phyloP scores from a whole-genome alignment of 2,329 filamentous ascomycete species.

The Westerdykella ornata region DNA sequence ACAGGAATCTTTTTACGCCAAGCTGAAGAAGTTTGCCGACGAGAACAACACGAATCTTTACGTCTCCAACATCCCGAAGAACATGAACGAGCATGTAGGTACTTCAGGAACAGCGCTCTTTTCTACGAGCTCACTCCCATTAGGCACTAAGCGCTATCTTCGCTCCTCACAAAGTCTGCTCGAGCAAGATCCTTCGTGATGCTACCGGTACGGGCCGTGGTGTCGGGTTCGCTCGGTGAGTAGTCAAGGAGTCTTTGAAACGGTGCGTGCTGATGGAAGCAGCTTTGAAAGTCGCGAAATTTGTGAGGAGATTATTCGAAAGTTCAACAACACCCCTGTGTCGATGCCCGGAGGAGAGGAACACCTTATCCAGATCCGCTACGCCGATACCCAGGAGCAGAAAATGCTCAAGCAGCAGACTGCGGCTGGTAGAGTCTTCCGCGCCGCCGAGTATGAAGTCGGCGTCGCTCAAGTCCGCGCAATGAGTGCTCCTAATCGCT shows the following conservation, averaged over 20 bases:
- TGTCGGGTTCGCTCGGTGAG: constrained; percentile 92
- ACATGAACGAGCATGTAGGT: constrained; percentile 79
- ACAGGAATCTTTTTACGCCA: constrained; percentile 91
- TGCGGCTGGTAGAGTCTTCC: constrained; percentile 88
- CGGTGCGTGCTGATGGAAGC: not conserved
- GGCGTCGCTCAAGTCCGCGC: constrained; percentile 37
- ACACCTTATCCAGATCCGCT: constrained; percentile 83
- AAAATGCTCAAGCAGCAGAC: constrained; percentile 96
- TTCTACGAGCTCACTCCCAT: constrained; percentile 10
- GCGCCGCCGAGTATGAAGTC: constrained; percentile 78
- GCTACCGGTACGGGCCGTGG: constrained; percentile 88
- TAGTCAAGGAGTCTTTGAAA: constrained; percentile 3
- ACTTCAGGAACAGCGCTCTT: not conserved
- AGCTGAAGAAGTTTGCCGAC: constrained; percentile 92
- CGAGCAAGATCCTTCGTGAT: constrained; percentile 91
- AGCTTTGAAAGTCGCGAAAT: constrained; percentile 87
- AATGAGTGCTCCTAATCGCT: constrained; percentile 28
- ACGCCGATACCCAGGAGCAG: constrained; percentile 92
- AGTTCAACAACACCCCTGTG: constrained; percentile 66
- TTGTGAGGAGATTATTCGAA: constrained; percentile 81
- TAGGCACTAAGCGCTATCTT: constrained; percentile 69
- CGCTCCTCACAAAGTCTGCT: constrained; percentile 74
- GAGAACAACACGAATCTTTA: constrained; percentile 90
- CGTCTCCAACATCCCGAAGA: constrained; percentile 91
- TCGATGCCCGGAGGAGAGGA: constrained; percentile 60